These are phyloP conservation scores for Halenospora varia DNA, from an alignment of 495 filamentous ascomycete genomes.

Conservation along the genomic window DNA sequence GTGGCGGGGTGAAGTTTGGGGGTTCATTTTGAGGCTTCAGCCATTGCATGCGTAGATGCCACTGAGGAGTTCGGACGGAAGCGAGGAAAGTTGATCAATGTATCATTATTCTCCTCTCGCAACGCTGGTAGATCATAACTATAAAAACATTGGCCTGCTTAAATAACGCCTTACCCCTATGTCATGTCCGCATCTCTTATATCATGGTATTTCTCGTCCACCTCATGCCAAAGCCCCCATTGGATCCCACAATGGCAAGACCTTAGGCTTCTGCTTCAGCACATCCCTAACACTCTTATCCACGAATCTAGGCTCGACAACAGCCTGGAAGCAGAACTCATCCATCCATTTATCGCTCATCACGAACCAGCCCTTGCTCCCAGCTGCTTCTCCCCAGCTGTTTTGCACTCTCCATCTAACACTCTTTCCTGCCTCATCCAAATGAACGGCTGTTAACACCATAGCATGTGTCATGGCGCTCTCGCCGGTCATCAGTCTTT, in stretches of 20 bases:
- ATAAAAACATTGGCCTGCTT: too few species aligned
- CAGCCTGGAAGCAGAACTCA: conserved; percentile 81
- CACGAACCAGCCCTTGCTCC: conserved; percentile 76
- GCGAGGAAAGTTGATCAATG: too few species aligned
- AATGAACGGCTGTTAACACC: conserved; percentile 80
- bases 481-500: conserved; percentile 66
- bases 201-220: background rate
- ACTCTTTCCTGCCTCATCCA: conserved; percentile 57
- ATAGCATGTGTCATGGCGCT: conserved; percentile 85
- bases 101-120: too few species aligned
- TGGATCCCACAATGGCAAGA: conserved; percentile 81
- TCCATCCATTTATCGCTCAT: conserved; percentile 88
- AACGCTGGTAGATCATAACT: too few species aligned
- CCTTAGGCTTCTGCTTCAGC: conserved; percentile 60
- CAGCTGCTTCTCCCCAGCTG: conserved; percentile 64
- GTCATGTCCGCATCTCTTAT: background rate
- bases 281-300: conserved; percentile 62
- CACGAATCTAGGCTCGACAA: conserved; percentile 73
- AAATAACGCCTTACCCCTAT: background rate
- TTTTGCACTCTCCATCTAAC: conserved; percentile 85
- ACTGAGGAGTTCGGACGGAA: too few species aligned
- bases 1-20: too few species aligned
- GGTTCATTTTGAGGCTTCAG: too few species aligned
- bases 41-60: too few species aligned
- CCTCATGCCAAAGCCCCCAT: conserved; percentile 74